phyloP scores from a whole-genome alignment of 108 stramenopile genomes.

The Aureococcus anophagefferens region DNA sequence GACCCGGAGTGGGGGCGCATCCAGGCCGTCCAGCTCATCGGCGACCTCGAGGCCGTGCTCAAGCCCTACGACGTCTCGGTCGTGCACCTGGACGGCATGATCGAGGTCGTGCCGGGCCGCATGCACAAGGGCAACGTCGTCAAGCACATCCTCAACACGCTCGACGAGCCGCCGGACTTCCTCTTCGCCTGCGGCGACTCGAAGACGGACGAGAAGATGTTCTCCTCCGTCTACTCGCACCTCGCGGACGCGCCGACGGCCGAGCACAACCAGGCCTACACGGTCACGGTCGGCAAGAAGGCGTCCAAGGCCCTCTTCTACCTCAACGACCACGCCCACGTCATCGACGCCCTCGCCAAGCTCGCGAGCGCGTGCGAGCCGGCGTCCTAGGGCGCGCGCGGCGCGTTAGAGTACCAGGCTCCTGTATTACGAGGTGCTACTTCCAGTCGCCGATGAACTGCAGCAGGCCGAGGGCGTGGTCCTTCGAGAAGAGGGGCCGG shows the following conservation, averaged over 20 bases:
- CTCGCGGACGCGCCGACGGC: slow-evolving; percentile 12
- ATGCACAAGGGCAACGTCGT: slow-evolving; percentile 75
- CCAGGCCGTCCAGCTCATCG: slow-evolving; percentile 78
- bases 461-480: too few relatives aligned
- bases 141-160: slow-evolving; percentile 48
- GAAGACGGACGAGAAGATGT: slow-evolving; percentile 92
- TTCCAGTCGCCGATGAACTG: too few relatives aligned
- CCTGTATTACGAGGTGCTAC: too few relatives aligned
- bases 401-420: too few relatives aligned
- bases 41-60: slow-evolving; percentile 77
- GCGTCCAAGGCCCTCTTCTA: neutral
- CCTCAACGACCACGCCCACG: neutral
- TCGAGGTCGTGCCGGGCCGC: slow-evolving; percentile 72
- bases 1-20: slow-evolving; percentile 98
- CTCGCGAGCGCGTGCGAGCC: too few relatives aligned
- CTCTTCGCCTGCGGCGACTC: slow-evolving; percentile 87
- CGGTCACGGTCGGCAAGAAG: slow-evolving; percentile 10
- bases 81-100: slow-evolving; percentile 71
- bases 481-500: too few relatives aligned
- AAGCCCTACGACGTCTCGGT: slow-evolving; percentile 81
- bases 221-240: slow-evolving; percentile 45
- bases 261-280: neutral
- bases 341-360: neutral
- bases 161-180: slow-evolving; percentile 71
- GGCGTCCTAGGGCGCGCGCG: too few relatives aligned